phyloP scores from a whole-genome alignment of 345 rosid species.

The Mallotus nudiflorus region DNA sequence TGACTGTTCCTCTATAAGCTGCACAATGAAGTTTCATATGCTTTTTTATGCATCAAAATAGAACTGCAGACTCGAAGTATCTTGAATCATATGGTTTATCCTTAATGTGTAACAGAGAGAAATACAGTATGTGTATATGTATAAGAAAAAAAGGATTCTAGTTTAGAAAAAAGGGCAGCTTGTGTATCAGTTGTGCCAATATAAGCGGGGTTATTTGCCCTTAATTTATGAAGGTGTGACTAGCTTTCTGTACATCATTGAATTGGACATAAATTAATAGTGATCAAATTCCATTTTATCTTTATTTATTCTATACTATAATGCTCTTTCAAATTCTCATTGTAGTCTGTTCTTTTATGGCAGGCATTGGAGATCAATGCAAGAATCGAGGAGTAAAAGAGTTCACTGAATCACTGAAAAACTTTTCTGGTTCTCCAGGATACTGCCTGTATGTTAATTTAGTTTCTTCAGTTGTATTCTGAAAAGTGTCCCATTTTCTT shows the following conservation, averaged over 20 bases:
- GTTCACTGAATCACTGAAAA: slow-evolving; percentile 62
- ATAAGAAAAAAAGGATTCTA: neutral
- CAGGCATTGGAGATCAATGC: slow-evolving; percentile 88
- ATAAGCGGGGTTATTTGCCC: neutral
- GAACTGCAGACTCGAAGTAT: neutral
- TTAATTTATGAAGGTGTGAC: neutral
- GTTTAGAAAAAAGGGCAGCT: neutral
- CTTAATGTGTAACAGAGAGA: neutral
- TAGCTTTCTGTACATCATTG: neutral
- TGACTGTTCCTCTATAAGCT: neutral
- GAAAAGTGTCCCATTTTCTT: neutral
- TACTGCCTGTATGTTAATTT: slow-evolving; percentile 61
- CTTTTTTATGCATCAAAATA: neutral
- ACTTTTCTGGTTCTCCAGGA: slow-evolving; percentile 73
- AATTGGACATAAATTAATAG: neutral
- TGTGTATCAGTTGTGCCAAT: neutral
- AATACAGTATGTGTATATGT: too few species aligned
- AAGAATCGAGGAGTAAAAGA: slow-evolving; percentile 48
- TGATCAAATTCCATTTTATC: neutral
- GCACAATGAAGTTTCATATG: neutral
- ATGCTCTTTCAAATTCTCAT: neutral
- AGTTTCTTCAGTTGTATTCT: slow-evolving; percentile 3
- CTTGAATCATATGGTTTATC: neutral
- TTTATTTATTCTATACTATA: neutral
- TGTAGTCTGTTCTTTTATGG: slow-evolving; percentile 10